Evolutionary conservation across 2,329 filamentous ascomycete genomes (phyloP).

Genomic region (Boeremia lycopersici): DNA sequence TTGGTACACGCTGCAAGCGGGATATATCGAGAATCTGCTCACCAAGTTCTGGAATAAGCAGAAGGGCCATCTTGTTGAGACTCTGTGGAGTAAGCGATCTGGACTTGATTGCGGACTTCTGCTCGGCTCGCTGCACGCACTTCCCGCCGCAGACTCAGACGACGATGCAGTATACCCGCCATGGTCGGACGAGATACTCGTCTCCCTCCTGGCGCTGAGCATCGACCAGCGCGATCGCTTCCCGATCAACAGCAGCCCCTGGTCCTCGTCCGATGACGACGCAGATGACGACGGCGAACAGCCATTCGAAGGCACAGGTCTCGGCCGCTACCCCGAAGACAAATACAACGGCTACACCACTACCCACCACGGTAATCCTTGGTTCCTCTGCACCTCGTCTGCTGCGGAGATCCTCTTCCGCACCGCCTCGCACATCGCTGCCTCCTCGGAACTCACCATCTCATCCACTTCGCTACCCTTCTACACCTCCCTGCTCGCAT

Average conservation of each 20-base stretch:
- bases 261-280: slow-evolving; percentile 17
- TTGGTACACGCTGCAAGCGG: slow-evolving; percentile 49
- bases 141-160: slow-evolving; percentile 24
- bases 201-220: slow-evolving; percentile 42
- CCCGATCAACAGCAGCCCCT: slow-evolving; percentile 45
- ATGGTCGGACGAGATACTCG: slow-evolving; percentile 48
- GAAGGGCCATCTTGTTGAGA: slow-evolving; percentile 47
- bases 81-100: slow-evolving; percentile 38
- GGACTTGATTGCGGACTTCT: slow-evolving; percentile 49
- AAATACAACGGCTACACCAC: slow-evolving; percentile 48
- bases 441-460: slow-evolving; percentile 39
- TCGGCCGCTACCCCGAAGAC: slow-evolving; percentile 54
- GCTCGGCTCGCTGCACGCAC: slow-evolving; percentile 48
- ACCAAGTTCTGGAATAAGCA: slow-evolving; percentile 46
- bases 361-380: slow-evolving; percentile 46
- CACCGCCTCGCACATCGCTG: slow-evolving; percentile 39
- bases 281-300: slow-evolving; percentile 10
- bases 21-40: slow-evolving; percentile 41
- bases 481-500: slow-evolving; percentile 43
- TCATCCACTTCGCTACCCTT: slow-evolving; percentile 42
- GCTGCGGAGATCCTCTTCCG: slow-evolving; percentile 50
- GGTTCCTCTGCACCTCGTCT: slow-evolving; percentile 53
- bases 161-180: slow-evolving; percentile 38
- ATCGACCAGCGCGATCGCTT: slow-evolving; percentile 45
- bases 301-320: slow-evolving; percentile 40